These are phyloP conservation scores for Fermentozyma sake DNA, from an alignment of 1,139 yeast genomes.

Conservation along the genomic window DNA sequence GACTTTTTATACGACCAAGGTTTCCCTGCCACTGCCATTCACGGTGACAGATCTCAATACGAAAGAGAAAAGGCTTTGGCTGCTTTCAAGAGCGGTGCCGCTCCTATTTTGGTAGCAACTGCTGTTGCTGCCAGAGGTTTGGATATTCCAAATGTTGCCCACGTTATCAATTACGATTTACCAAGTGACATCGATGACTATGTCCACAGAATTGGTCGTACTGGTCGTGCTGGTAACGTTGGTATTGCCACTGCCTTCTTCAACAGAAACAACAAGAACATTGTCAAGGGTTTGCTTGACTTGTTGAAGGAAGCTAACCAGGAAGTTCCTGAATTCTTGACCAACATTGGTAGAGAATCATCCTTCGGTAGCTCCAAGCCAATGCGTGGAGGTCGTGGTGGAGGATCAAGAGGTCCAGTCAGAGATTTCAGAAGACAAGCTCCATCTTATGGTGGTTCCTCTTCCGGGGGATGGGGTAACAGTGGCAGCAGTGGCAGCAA, in stretches of 20 bases:
- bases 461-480: slow-evolving; percentile 16
- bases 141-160: slow-evolving; percentile 98
- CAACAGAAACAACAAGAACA: slow-evolving; percentile 90
- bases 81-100: slow-evolving; percentile 78
- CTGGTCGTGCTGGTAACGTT: slow-evolving; percentile 99
- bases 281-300: slow-evolving; percentile 84
- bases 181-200: slow-evolving; percentile 97
- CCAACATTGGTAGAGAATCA: slow-evolving; percentile 74
- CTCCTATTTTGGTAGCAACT: slow-evolving; percentile 94
- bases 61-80: slow-evolving; percentile 98
- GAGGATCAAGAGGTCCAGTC: slow-evolving; percentile 32
- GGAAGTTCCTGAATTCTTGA: slow-evolving; percentile 89
- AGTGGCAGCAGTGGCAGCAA: slow-evolving; percentile 19
- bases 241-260: slow-evolving; percentile 98
- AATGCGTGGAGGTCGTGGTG: slow-evolving; percentile 37
- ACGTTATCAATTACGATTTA: slow-evolving; percentile 93
- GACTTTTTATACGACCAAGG: slow-evolving; percentile 86
- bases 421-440: slow-evolving; percentile 58
- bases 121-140: slow-evolving; percentile 99
- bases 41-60: slow-evolving; percentile 96
- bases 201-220: slow-evolving; percentile 99
- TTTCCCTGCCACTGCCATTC: slow-evolving; percentile 96
- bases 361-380: slow-evolving; percentile 43
- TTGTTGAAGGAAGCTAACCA: slow-evolving; percentile 94
- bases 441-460: slow-evolving; percentile 23